Conservation (phyloP, 345 rosid genomes). For the Eucalyptus melliodora region DNA sequence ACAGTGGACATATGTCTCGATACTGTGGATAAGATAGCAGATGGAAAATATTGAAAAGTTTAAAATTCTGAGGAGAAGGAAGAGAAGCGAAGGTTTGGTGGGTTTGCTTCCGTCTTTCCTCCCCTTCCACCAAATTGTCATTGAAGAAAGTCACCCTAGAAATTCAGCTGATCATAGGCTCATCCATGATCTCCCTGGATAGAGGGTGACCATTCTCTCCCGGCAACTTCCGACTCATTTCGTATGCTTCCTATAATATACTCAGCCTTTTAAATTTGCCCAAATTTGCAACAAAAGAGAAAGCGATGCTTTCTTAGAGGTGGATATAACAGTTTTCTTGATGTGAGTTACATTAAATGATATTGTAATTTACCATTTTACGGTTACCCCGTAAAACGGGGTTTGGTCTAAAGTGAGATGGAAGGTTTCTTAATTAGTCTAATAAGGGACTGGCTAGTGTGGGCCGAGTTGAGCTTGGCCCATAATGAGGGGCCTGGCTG, state of each 20-base stretch:
- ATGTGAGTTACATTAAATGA: no score
- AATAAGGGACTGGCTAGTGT: no score
- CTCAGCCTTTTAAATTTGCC: neutral
- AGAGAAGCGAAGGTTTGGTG: neutral
- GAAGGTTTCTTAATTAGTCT: accelerated
- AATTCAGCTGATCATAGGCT: neutral
- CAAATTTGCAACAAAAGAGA: neutral
- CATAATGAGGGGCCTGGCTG: no score
- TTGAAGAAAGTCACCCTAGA: neutral
- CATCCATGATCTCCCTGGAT: neutral
- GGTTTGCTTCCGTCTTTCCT: neutral
- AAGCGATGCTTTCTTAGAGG: neutral
- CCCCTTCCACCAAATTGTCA: neutral
- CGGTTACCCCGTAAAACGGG: no score
- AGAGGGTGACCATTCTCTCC: neutral
- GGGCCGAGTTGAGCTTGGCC: no score
- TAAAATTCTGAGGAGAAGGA: neutral
- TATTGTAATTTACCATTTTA: no score
- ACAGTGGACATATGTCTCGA: neutral
- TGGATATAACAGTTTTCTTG: neutral
- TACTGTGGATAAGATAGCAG: no score
- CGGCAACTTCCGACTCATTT: neutral
- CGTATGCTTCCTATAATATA: neutral
- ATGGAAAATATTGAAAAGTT: neutral
- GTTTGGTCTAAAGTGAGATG: no score